Evolutionary conservation across 148 eudicot species (phyloP).

Genomic region (Arbutus unedo): DNA sequence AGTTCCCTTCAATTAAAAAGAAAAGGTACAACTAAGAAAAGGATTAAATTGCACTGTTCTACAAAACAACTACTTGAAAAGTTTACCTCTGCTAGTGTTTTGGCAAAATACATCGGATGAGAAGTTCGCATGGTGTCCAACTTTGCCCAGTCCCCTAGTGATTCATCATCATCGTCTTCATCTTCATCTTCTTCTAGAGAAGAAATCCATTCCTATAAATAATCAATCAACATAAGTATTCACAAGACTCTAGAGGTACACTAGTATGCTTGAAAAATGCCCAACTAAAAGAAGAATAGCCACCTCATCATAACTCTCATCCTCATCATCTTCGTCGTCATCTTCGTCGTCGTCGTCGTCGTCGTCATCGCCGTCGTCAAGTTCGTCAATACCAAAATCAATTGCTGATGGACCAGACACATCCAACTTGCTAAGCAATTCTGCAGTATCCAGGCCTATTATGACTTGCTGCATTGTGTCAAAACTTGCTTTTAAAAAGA

Average conservation of each 20-base stretch:
- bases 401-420: conserved; percentile 51
- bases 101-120: conserved; percentile 96
- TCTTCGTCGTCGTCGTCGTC: conserved; percentile 42
- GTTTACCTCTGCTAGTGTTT: conserved; percentile 68
- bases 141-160: conserved; percentile 94
- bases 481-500: not conserved
- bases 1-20: too few species aligned
- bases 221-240: conserved; percentile 12
- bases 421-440: conserved; percentile 76
- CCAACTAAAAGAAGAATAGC: conserved; percentile 15
- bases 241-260: not conserved
- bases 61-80: not conserved
- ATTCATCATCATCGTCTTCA: conserved; percentile 65
- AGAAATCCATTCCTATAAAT: conserved; percentile 78
- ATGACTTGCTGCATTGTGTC: conserved; percentile 85
- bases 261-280: conserved; percentile 13
- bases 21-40: not conserved
- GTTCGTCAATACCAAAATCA: conserved; percentile 52
- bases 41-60: not conserved
- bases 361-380: conserved; percentile 63
- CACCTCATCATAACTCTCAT: conserved; percentile 57
- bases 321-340: conserved; percentile 38
- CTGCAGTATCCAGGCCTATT: conserved; percentile 82
- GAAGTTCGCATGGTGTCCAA: conserved; percentile 91
- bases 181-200: conserved; percentile 70